Conservation (phyloP, 2,329 filamentous ascomycete genomes). For the Penicillium sp. region DNA sequence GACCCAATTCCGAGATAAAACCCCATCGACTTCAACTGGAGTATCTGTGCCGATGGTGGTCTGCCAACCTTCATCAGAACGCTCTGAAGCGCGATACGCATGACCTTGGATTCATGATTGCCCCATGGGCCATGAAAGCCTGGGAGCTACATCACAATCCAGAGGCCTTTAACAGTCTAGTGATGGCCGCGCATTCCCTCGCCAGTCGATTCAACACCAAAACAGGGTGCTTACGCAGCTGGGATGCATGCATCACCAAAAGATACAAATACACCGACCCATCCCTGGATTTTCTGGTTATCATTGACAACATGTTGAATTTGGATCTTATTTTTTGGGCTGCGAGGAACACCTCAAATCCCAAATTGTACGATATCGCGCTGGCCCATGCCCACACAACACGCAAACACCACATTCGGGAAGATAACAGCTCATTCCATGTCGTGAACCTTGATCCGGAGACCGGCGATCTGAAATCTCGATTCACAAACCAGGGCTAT, state of each 20-base stretch:
- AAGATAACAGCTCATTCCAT: slow-evolving; percentile 29
- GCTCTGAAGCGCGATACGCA: slow-evolving; percentile 53
- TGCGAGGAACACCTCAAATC: slow-evolving; percentile 34
- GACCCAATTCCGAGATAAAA: slow-evolving; percentile 5
- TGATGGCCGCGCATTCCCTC: slow-evolving; percentile 40
- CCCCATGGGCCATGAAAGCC: slow-evolving; percentile 50
- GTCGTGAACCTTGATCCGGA: slow-evolving; percentile 45
- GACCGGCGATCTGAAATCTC: slow-evolving; percentile 36
- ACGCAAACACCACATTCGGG: slow-evolving; percentile 42
- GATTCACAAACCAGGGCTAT: slow-evolving; percentile 30
- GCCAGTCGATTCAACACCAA: slow-evolving; percentile 38
- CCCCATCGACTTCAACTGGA: slow-evolving; percentile 18
- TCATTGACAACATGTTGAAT: slow-evolving; percentile 49
- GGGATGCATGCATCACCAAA: slow-evolving; percentile 47
- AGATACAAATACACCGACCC: slow-evolving; percentile 34
- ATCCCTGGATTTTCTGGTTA: slow-evolving; percentile 42
- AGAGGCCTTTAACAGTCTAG: slow-evolving; percentile 34
- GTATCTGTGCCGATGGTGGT: slow-evolving; percentile 46
- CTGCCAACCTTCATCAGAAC: slow-evolving; percentile 41
- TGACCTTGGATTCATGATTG: slow-evolving; percentile 58
- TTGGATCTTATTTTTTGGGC: slow-evolving; percentile 45
- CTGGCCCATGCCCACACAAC: slow-evolving; percentile 44
- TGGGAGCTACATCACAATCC: slow-evolving; percentile 49
- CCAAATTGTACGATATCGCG: slow-evolving; percentile 18
- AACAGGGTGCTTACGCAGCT: slow-evolving; percentile 44